Evolutionary conservation across 495 filamentous ascomycete species (phyloP), one percentile per base, ranked within the genome.

Genomic region (Aspergillus wentii): DNA sequence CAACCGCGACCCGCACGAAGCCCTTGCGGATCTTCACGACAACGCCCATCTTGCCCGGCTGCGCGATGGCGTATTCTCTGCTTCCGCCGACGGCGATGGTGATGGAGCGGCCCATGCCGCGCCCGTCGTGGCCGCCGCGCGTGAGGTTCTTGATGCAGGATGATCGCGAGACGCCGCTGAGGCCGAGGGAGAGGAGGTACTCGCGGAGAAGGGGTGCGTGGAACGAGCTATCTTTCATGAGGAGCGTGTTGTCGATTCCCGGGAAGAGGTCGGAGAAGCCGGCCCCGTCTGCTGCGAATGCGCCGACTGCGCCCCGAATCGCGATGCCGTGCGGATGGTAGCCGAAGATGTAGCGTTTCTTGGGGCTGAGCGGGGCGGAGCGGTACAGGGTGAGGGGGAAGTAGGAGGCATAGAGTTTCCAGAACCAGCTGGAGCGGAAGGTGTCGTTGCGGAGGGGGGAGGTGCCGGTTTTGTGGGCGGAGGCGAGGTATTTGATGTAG

Each of bases 241-340:
- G 33, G 8, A 56, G 30, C 0, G 48, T 52, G 58, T 88, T 95
- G 25, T 72, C 86, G 54, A 95, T 88, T 8, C 86, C 88, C 0
- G 88, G 88, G 51, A 94, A 95, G n/a, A 94, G 76, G 29, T 82
- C 64, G 2, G 71, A 69, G 59, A 94, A 95, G 5, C 87, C 85
- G 2, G 85, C 63, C 0, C 79, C 80, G 43, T 94, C 86, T 1
- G 88, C 89, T 15, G 68, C 81, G 46, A 95, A 88, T 4, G 85
- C 80, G 2, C 80, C 83, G 51, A 83, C 84, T 3, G 88, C 85
- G 16, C 88, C 88, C 40, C 90, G 82, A 14, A 79, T 82, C 46
- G 91, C 89, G 57, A 94, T 88, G 30, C 88, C 88, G 57, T 94
- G 87, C 1, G 87, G 87, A 55, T 91, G 88, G 52, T 91, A 91